phyloP scores from a whole-genome alignment of 2,329 filamentous ascomycete genomes.

The Pleoardoris graminearum region DNA sequence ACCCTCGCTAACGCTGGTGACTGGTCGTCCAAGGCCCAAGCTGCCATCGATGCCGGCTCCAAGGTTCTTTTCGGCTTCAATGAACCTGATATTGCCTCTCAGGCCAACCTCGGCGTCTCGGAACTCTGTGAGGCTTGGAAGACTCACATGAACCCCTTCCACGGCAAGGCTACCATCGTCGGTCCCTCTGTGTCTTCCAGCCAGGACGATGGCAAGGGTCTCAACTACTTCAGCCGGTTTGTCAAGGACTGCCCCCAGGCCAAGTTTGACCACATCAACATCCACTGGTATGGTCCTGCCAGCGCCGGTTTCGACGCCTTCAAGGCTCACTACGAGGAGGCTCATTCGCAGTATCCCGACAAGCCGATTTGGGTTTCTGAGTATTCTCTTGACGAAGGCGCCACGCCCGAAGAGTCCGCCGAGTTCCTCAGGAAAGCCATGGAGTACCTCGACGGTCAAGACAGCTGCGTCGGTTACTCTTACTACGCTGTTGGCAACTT shows the following conservation, averaged over 20 bases:
- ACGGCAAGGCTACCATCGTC: conserved; percentile 31
- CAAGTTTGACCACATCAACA: conserved; percentile 40
- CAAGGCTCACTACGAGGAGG: conserved; percentile 45
- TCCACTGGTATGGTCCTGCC: conserved; percentile 47
- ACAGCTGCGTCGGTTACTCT: conserved; percentile 40
- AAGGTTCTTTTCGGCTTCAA: conserved; percentile 46
- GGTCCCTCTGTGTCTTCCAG: conserved; percentile 41
- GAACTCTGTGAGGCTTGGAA: conserved; percentile 39
- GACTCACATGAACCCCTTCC: conserved; percentile 39
- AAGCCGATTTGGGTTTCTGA: conserved; percentile 46
- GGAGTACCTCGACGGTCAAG: conserved; percentile 37
- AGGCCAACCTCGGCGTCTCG: conserved; percentile 40
- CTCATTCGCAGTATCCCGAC: conserved; percentile 26
- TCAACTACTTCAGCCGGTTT: conserved; percentile 41
- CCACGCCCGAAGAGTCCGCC: conserved; percentile 31
- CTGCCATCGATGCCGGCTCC: conserved; percentile 37
- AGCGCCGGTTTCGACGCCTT: conserved; percentile 37
- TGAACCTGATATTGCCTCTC: conserved; percentile 40
- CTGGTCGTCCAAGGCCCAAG: conserved; percentile 48
- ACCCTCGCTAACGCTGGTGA: conserved; percentile 24
- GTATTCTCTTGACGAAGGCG: conserved; percentile 44
- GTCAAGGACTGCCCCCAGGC: conserved; percentile 39
- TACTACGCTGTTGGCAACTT: conserved; percentile 43
- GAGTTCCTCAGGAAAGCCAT: conserved; percentile 41
- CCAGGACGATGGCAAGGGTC: conserved; percentile 25